Evolutionary conservation across 306 rosid genomes (phyloP).

Genomic region (Prunus kanzakura): DNA sequence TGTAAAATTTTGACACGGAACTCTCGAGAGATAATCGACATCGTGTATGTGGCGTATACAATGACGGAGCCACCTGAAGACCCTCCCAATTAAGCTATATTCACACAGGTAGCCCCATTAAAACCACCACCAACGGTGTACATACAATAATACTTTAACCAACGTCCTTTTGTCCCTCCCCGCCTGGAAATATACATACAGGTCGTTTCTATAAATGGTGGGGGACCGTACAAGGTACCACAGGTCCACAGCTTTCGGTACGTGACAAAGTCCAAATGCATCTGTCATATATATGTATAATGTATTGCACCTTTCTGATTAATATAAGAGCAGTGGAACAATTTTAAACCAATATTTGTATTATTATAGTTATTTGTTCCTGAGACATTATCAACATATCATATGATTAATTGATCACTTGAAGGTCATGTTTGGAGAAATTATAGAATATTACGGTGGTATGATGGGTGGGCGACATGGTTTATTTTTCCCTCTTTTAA

Average conservation of each 20-base stretch:
- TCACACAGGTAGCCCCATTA: too few species aligned
- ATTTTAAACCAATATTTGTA: too few species aligned
- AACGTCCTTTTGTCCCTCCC: not conserved
- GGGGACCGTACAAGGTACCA: not conserved
- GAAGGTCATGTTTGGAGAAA: too few species aligned
- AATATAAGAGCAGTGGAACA: not conserved
- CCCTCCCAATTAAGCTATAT: too few species aligned
- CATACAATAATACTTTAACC: not conserved
- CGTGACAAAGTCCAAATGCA: not conserved
- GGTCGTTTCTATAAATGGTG: not conserved
- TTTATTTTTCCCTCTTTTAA: too few species aligned
- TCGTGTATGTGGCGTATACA: not conserved
- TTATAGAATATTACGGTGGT: too few species aligned
- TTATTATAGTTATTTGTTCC: too few species aligned
- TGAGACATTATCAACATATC: too few species aligned
- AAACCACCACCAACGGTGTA: not conserved
- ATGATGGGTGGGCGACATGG: too few species aligned
- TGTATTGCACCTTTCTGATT: not conserved
- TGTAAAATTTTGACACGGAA: not conserved
- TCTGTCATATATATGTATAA: not conserved
- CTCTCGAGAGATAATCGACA: not conserved
- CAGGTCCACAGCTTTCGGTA: too few species aligned
- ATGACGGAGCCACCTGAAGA: too few species aligned
- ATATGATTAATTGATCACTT: too few species aligned
- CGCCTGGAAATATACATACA: not conserved